Evolutionary conservation across 1,139 yeast genomes (phyloP).

Genomic region (Saccharomycopsis hybrid): DNA sequence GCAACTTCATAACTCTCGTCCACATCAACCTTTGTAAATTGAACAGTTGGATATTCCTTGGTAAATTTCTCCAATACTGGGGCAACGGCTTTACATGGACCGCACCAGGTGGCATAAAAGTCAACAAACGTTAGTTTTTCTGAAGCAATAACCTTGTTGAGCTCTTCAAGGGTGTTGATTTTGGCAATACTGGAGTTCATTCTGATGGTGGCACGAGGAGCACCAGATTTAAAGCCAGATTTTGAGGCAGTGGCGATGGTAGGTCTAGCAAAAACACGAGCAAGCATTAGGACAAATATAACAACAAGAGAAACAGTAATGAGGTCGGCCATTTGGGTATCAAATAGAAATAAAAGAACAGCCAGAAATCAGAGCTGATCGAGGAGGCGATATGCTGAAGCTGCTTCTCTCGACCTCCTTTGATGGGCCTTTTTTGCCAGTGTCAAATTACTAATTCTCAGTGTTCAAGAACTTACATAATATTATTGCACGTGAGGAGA

Average conservation of each 20-base stretch:
- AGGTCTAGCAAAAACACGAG: background rate
- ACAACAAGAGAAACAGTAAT: too few species aligned
- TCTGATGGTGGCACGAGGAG: background rate
- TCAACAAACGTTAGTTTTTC: slow-evolving; percentile 67
- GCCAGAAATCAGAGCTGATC: too few species aligned
- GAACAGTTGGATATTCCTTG: slow-evolving; percentile 38
- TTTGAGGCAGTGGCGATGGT: background rate
- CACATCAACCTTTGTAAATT: slow-evolving; percentile 76
- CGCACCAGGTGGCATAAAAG: slow-evolving; percentile 90
- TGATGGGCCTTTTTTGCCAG: too few species aligned
- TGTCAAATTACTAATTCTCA: too few species aligned
- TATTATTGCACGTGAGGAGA: too few species aligned
- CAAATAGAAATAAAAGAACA: too few species aligned
- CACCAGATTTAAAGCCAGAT: background rate
- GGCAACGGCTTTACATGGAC: slow-evolving; percentile 83
- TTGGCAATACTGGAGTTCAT: background rate
- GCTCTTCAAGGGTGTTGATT: background rate
- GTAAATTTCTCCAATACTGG: slow-evolving; percentile 68
- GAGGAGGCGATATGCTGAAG: too few species aligned
- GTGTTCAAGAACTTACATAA: too few species aligned
- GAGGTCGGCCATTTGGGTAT: too few species aligned
- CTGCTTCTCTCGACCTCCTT: too few species aligned
- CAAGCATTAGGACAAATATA: too few species aligned
- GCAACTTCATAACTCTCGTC: slow-evolving; percentile 69
- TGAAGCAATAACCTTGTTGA: slow-evolving; percentile 24